Evolutionary conservation across 768 basidiomycete species (phyloP).

Genomic region (Amanita fuliginea): DNA sequence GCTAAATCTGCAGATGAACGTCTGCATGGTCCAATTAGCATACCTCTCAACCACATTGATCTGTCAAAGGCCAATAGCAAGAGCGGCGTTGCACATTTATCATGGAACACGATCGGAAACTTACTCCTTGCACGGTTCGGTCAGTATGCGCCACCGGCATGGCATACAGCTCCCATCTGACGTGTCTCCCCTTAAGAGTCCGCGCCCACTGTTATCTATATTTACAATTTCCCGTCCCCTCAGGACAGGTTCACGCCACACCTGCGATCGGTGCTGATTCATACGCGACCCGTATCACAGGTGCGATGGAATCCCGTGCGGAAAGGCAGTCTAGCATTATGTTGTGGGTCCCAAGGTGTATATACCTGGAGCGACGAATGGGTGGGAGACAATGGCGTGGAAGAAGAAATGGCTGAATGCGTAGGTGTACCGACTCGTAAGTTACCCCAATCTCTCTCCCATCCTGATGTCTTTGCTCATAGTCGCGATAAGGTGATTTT

Average conservation of each 20-base stretch:
- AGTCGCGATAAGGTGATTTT: constrained; percentile 46
- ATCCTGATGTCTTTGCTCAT: constrained; percentile 2
- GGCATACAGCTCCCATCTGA: constrained; percentile 6
- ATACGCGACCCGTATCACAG: constrained; percentile 48
- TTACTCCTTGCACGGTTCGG: constrained; percentile 68
- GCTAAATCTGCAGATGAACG: constrained; percentile 45
- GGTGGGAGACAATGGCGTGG: constrained; percentile 42
- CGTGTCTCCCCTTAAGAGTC: constrained; percentile 32
- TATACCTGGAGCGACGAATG: constrained; percentile 83
- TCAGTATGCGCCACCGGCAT: constrained; percentile 16
- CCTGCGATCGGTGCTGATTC: constrained; percentile 57
- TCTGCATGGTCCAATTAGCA: constrained; percentile 41
- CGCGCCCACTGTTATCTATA: constrained; percentile 49
- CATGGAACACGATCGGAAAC: constrained; percentile 74
- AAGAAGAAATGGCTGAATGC: constrained; percentile 82
- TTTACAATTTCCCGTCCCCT: constrained; percentile 63
- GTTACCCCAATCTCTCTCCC: constrained; percentile 20
- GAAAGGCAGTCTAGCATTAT: constrained; percentile 56
- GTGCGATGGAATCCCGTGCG: constrained; percentile 82
- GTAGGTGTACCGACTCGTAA: constrained; percentile 80
- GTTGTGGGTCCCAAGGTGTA: constrained; percentile 55
- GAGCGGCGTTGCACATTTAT: constrained; percentile 58
- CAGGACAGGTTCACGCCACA: constrained; percentile 46
- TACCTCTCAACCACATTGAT: constrained; percentile 42
- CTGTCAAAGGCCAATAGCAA: constrained; percentile 53